Evolutionary conservation across 345 rosid species (phyloP), one percentile per base, ranked within the genome.

Genomic region (Aurinia saxatilis): DNA sequence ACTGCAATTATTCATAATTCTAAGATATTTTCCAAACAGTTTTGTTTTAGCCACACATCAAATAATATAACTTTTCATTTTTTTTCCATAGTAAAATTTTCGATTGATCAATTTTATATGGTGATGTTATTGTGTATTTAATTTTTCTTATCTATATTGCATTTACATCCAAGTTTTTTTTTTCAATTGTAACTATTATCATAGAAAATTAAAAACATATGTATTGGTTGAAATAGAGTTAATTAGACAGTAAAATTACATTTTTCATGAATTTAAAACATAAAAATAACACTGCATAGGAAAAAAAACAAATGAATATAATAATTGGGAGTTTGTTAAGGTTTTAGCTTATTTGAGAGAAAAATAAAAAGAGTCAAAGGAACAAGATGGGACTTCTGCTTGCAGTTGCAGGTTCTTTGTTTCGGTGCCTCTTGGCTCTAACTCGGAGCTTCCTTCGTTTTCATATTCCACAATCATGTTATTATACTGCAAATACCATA

Each of bases 361-460:
- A 29, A 59, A 13, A 50, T 41, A 31, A 35, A 71, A 41, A 64
- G 34, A 57, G 75, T 71, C 75, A 71, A 71, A 71, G 66, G 65
- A 64, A 64, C 70, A 71, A 42, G 75, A 71, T 65, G 70, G 61
- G 75, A 71, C 70, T 71, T 41, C 60, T 64, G 60, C 69, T 70
- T 25, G 69, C 59, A 63, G 39, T 48, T 64, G 60, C 71, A 71
- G 75, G 60, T 36, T 57, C 13, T 27, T 50, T 64, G 54, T 57
- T 56, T 55, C 37, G 70, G 66, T 64, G 75, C 66, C 33, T 71
- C 66, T 71, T 71, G 69, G 70, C 66, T 42, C 50, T 50, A 41
- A 65, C 36, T 57, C 60, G 36, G 40, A 56, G 23, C 74, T 53
- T 47, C 74, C 56, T 21, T 27, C 23, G 5, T 68, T 52, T 37